A percentile compares a stretch with the other conserved stretches of the same genome.
These are phyloP conservation scores for Exidia glandulosa DNA, from an alignment of 768 basidiomycete species.

Conservation along the genomic window DNA sequence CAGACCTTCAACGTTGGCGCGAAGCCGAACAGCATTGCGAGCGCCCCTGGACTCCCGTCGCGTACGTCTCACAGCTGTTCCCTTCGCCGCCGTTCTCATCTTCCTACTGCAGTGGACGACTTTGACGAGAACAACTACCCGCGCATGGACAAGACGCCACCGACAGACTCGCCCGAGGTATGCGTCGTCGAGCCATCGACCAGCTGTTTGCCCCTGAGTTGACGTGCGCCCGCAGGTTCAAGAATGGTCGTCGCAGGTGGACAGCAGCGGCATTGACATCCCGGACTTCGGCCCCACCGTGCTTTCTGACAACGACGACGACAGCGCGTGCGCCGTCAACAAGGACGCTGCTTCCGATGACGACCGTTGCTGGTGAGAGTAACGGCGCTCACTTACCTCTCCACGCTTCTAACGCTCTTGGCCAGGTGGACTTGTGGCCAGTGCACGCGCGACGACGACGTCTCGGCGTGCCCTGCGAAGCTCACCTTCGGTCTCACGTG, in stretches of 20 bases:
- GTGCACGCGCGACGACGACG: slow-evolving; percentile 55
- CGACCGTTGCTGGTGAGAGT: slow-evolving; percentile 45
- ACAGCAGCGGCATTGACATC: slow-evolving; percentile 43
- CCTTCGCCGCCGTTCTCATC: neutral
- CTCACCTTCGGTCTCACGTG: slow-evolving; percentile 40
- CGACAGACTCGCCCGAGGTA: slow-evolving; percentile 46
- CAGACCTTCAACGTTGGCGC: neutral
- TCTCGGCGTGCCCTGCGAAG: slow-evolving; percentile 63
- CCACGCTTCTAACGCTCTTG: no score
- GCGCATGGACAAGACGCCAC: slow-evolving; percentile 45
- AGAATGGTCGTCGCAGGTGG: slow-evolving; percentile 8
- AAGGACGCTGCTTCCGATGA: slow-evolving; percentile 39
- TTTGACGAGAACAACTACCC: slow-evolving; percentile 39
- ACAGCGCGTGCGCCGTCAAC: slow-evolving; percentile 46
- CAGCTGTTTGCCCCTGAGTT: no score
- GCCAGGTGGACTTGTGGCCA: slow-evolving; percentile 80
- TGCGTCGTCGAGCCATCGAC: slow-evolving; percentile 49
- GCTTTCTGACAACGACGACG: slow-evolving; percentile 10
- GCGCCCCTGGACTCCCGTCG: neutral
- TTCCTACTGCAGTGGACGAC: neutral
- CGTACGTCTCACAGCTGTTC: neutral
- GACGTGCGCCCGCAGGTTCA: neutral
- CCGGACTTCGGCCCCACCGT: slow-evolving; percentile 38
- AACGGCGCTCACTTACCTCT: no score
- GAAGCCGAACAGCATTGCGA: neutral